These are phyloP conservation scores for Daldinia vernicosa DNA, from an alignment of 495 filamentous ascomycete genomes.

Conservation along the genomic window DNA sequence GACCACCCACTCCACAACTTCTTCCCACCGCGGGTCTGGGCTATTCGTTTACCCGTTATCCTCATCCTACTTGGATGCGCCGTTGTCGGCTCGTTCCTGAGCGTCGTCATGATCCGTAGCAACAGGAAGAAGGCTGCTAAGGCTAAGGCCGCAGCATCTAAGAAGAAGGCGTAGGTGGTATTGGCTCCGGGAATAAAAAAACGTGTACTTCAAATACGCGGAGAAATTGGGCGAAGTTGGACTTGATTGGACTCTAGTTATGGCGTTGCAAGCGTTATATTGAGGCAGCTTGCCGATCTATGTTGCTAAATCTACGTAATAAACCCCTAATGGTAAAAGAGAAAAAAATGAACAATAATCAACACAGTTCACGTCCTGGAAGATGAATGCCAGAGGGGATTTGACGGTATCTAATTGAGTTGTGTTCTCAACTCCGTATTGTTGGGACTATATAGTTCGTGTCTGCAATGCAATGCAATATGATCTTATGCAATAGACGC, in stretches of 20 bases:
- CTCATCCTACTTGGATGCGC: conserved; percentile 90
- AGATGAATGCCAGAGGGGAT: conserved; percentile 15
- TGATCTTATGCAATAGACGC: conserved; percentile 44
- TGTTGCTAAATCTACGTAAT: conserved; percentile 3
- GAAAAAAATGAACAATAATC: conserved; percentile 11
- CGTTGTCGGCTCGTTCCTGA: conserved; percentile 94
- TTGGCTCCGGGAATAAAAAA: background rate
- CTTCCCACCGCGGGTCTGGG: conserved; percentile 98
- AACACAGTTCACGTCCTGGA: conserved; percentile 6
- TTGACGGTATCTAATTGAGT: conserved; percentile 45
- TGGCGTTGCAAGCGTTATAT: background rate
- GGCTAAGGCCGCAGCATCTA: conserved; percentile 77
- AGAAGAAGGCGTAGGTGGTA: conserved; percentile 65
- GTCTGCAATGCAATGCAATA: conserved; percentile 42
- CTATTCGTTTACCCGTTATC: conserved; percentile 97
- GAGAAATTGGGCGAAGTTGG: conserved; percentile 1
- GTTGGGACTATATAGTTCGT: conserved; percentile 34
- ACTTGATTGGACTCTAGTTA: background rate
- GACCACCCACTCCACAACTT: conserved; percentile 92
- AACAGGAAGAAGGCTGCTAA: conserved; percentile 97
- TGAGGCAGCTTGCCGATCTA: background rate
- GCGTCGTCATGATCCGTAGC: conserved; percentile 98
- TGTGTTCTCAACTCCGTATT: conserved; percentile 32
- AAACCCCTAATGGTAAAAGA: conserved; percentile 1
- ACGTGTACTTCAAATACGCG: background rate